Conservation (phyloP, 257 asterid genomes). For the Scutellaria minor region DNA sequence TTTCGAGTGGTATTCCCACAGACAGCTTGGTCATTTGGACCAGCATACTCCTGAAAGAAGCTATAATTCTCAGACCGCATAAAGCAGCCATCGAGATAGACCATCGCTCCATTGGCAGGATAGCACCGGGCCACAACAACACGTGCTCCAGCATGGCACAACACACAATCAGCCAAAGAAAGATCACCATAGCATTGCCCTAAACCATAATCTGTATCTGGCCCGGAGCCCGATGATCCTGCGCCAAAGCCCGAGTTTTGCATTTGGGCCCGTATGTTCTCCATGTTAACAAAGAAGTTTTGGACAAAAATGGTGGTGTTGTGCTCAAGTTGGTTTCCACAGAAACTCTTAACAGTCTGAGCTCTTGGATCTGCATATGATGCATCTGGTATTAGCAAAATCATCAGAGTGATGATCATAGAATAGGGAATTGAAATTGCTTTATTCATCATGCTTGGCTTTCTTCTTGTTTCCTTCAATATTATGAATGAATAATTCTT, state of each 20-base stretch:
- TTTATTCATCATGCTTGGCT: slow-evolving; percentile 43
- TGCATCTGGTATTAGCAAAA: slow-evolving; percentile 46
- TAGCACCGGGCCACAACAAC: slow-evolving; percentile 72
- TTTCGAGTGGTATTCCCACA: slow-evolving; percentile 63
- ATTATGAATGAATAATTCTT: neutral
- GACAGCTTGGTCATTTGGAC: slow-evolving; percentile 47
- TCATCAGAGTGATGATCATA: slow-evolving; percentile 30
- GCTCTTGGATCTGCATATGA: slow-evolving; percentile 65
- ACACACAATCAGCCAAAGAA: slow-evolving; percentile 67
- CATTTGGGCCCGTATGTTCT: slow-evolving; percentile 66
- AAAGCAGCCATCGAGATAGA: slow-evolving; percentile 85
- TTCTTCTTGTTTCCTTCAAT: slow-evolving; percentile 8
- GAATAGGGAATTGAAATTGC: neutral
- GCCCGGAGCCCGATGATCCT: slow-evolving; percentile 56
- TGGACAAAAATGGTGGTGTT: slow-evolving; percentile 59
- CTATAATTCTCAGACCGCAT: slow-evolving; percentile 75
- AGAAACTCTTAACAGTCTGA: slow-evolving; percentile 49
- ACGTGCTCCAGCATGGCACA: slow-evolving; percentile 79
- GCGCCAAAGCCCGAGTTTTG: slow-evolving; percentile 58
- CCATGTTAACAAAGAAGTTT: slow-evolving; percentile 72
- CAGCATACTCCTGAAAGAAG: slow-evolving; percentile 59
- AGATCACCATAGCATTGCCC: slow-evolving; percentile 92
- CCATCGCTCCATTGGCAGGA: slow-evolving; percentile 67
- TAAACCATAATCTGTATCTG: slow-evolving; percentile 56
- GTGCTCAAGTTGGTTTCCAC: slow-evolving; percentile 55